A percentile compares a stretch with the other conserved stretches of the same genome.
phyloP scores from a whole-genome alignment of 352 stramenopile genomes.

The Chrysophaeum taylorii region DNA sequence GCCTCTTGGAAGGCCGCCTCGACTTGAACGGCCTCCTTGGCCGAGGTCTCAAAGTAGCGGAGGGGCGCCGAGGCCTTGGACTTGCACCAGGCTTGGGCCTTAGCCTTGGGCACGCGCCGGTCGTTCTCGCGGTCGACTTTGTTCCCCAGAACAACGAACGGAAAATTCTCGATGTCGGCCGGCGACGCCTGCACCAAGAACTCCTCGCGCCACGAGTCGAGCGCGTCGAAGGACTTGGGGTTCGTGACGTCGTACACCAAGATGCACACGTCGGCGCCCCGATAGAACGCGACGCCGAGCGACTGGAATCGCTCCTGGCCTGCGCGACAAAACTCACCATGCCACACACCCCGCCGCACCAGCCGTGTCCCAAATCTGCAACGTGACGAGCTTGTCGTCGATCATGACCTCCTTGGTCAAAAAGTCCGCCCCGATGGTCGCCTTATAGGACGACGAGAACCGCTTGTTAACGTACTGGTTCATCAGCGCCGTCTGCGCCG shows the following conservation, averaged over 20 bases:
- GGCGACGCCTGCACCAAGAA: slow-evolving; percentile 81
- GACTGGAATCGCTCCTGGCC: slow-evolving; percentile 94
- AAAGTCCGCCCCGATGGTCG: slow-evolving; percentile 97
- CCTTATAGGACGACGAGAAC: slow-evolving; percentile 98
- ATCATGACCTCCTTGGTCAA: slow-evolving; percentile 91
- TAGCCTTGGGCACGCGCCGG: slow-evolving; percentile 60
- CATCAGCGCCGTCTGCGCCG: slow-evolving; percentile 89
- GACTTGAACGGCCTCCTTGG: slow-evolving; percentile 91
- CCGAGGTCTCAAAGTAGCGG: slow-evolving; percentile 93
- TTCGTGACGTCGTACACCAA: slow-evolving; percentile 99
- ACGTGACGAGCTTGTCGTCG: slow-evolving; percentile 85
- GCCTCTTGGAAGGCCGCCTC: slow-evolving; percentile 89
- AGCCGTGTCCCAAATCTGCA: slow-evolving; percentile 99
- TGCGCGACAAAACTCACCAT: not conserved
- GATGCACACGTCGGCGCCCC: slow-evolving; percentile 91
- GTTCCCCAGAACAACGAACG: slow-evolving; percentile 96
- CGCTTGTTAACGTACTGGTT: slow-evolving; percentile 97
- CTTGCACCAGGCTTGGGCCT: slow-evolving; percentile 81
- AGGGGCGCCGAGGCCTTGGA: slow-evolving; percentile 70
- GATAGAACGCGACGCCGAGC: slow-evolving; percentile 94
- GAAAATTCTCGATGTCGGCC: slow-evolving; percentile 78
- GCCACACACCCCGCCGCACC: slow-evolving; percentile 31
- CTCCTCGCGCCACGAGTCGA: slow-evolving; percentile 92
- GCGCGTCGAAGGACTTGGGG: slow-evolving; percentile 90
- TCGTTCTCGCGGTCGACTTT: slow-evolving; percentile 87